Evolutionary conservation across 129 eudicot species (phyloP), one percentile per base, ranked within the genome.

Genomic region (Dittrichia graveolens): DNA sequence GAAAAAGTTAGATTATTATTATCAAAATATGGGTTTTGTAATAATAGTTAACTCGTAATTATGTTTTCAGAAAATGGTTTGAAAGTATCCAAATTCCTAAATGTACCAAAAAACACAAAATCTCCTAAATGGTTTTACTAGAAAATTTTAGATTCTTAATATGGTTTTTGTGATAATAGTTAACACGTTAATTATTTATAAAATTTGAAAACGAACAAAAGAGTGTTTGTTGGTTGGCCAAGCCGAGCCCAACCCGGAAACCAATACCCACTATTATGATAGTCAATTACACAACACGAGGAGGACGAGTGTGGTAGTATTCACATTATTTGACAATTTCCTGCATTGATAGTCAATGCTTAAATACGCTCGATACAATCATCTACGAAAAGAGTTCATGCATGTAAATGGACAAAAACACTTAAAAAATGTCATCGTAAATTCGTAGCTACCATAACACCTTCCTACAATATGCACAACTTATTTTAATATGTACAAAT

Each of bases 361-460:
- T 43, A 9, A 1, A 43, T 43, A 43, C 47, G 47, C 9, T 7
- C 7, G 9, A 5, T 43, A 4, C 47, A 43, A 3, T 43, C 47
- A 5, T 43, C 47, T 43, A 5, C 5, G 7, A 43, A 15, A 55
- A 2, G 14, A 34, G 64, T 9, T 15, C 10, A 24, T 60, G 3
- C 8, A 6, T 9, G 13, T 62, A 13, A 62, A 62, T 14, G 31
- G 34, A 61, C 46, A 46, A 55, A 6, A 42, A 56, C 54, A 40
- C 42, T 7, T 38, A 57, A 44, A n/a, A 43, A 42, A 3, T 6
- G n/a, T 72, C 49, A 15, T 73, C 18, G 47, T 47, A 37, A 14
- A 43, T 8, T 73, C 18, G 38, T 47, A 37, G 9, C 65, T n/a
- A 72, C 77, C 57, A 72, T 42, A 56, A 34, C 0, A 58, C 13